Percentiles rank a stretch among this genome's conserved stretches.
Evolutionary conservation across 139 green algal species (phyloP).

Genomic region (Coccomyxa sp.): DNA sequence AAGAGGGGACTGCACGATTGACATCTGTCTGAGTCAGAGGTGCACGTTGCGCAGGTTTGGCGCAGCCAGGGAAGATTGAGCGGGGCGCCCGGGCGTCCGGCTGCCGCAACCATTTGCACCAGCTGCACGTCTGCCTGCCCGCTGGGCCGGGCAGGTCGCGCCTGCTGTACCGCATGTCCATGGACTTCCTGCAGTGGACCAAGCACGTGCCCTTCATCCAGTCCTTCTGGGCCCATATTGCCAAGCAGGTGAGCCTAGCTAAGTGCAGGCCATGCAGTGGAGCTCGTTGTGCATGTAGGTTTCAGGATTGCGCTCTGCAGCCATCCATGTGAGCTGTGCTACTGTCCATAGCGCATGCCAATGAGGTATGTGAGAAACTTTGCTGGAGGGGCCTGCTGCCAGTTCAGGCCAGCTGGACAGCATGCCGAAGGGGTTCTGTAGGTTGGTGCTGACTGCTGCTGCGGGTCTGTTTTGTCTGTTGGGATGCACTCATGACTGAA

Average conservation of each 20-base stretch:
- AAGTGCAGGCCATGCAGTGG: not conserved
- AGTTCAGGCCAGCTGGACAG: no score
- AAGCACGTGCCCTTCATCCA: conserved; percentile 84
- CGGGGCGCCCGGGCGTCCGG: conserved; percentile 52
- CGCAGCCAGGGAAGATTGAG: conserved; percentile 86
- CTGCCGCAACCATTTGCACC: conserved; percentile 92
- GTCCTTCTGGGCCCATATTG: conserved; percentile 82
- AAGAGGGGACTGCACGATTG: no score
- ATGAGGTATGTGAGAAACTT: no score
- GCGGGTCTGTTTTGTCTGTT: no score
- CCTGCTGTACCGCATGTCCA: conserved; percentile 96
- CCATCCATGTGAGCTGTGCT: not conserved
- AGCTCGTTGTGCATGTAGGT: no score
- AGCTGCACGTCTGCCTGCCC: conserved; percentile 97
- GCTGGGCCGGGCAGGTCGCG: conserved; percentile 77
- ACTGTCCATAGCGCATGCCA: no score
- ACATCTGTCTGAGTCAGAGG: no score
- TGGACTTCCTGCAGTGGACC: conserved; percentile 93
- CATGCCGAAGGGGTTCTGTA: no score
- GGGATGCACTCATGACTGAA: no score
- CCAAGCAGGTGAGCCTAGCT: conserved; percentile 29
- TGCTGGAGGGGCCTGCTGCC: no score
- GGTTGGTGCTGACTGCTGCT: no score
- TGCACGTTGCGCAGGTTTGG: conserved; percentile 63
- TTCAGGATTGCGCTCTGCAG: not conserved